These are phyloP conservation scores for Rhynchosporium agropyri DNA, from an alignment of 2,329 filamentous ascomycete species.

Conservation along the genomic window DNA sequence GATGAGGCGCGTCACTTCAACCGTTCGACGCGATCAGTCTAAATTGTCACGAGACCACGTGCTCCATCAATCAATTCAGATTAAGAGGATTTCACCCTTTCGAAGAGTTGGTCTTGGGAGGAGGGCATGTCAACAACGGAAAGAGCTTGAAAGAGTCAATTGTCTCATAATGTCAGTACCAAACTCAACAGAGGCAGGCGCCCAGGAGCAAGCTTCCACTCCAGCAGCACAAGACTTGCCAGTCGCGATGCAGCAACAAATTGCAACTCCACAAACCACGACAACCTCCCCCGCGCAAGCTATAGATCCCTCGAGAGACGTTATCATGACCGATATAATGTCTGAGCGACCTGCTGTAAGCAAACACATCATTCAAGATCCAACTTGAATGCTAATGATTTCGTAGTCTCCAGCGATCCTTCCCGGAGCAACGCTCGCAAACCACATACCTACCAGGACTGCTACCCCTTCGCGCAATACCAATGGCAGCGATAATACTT, in stretches of 20 bases:
- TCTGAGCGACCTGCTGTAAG: conserved; percentile 35
- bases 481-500: conserved; percentile 47
- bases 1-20: conserved; percentile 2
- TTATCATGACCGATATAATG: conserved; percentile 38
- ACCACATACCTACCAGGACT: conserved; percentile 44
- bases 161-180: conserved; percentile 3
- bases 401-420: conserved; percentile 35
- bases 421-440: conserved; percentile 32
- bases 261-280: conserved; percentile 24
- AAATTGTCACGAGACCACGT: conserved; percentile 16
- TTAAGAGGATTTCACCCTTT: neutral
- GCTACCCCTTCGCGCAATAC: conserved; percentile 51
- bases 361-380: neutral
- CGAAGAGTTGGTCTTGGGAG: neutral
- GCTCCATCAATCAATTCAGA: neutral
- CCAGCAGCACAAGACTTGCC: conserved; percentile 38
- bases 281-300: conserved; percentile 25
- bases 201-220: conserved; percentile 25
- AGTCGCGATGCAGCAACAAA: conserved; percentile 37
- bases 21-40: neutral
- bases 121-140: neutral
- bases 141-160: neutral
- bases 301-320: conserved; percentile 30
- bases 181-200: conserved; percentile 10
- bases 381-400: conserved; percentile 21